Base-by-base conservation (phyloP, 306 rosid species). In the Vachellia pachyceras region DNA sequence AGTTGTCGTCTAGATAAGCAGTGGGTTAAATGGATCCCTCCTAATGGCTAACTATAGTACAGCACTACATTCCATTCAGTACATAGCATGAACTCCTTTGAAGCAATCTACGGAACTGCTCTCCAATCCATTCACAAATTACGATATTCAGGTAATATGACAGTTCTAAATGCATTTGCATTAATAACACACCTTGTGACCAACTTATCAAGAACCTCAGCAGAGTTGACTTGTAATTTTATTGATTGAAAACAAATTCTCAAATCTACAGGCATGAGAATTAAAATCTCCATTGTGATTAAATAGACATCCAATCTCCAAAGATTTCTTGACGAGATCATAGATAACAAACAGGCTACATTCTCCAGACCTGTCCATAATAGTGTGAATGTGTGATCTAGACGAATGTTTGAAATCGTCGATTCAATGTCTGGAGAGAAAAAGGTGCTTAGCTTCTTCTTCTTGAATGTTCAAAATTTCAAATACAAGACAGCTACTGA, bases 111-210 rank as follows among this genome's bases (percentile, higher is more conserved):
- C 12, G 67, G 37, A 25, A 60, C 17, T 60, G 13, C 67, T 18
- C 17, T 5, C 17, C 18, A 11, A 25, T 60, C 39, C 67, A 10
- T 60, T 60, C 14, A 60, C 37, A 11, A 1, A 10, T 23, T 12
- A 23, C 65, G 11, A 58, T 23, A 58, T 23, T 10, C 10, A 25
- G 69, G 76, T 57, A 58, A 75, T 29, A 75, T 79, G 81, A 29
- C 80, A 7, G 14, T 36, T 67, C 5, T 46, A 39, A 45, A 68
- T 58, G 58, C 5, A 54, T 50, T 15, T 18, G 55, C 64, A 35
- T 69, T 40, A 42, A 41, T 33, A 40, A 78, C 63, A 65, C 42
- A 13, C 70, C 76, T n/a, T 54, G 25, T 39, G 37, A 29, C 7
- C 22, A 57, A 33, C 70, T 55, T 17, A 17, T 15, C 33, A 44